Evolutionary conservation across 805 yeast species (phyloP), one percentile per base, ranked within the genome.

Genomic region (Candida boleticola): DNA sequence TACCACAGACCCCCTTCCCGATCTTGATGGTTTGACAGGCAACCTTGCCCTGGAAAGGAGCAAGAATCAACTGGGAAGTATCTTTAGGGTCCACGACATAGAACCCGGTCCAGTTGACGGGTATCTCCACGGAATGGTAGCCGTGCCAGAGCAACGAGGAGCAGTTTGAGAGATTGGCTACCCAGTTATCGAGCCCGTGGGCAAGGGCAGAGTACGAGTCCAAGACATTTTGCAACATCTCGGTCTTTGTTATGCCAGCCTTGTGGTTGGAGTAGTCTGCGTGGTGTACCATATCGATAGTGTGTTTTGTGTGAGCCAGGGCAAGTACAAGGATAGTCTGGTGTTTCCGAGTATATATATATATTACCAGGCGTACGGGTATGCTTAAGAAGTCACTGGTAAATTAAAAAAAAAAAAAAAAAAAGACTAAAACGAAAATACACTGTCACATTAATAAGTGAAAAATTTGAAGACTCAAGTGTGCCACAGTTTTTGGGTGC

Each of bases 11-110:
- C 11, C 99, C 99, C 44, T 66, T 73, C 3, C 96, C 97, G 39
- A 84, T 67, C 42, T 67, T 56, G 44, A 92, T 93, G 21, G 67
- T 66, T 62, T 93, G 98, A 55, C 99, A 92, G 0, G 98, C 98
- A 2, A 92, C 97, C 61, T 89, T 89, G 3, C 99, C 99, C 62
- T 88, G 95, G 62, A 92, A 92, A 11, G 99, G 99, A 0, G 95
- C 99, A 29, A 92, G 68, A 18, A 87, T 73, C 39, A 93, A 68
- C 53, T 75, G 80, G 1, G 58, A 36, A 1, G 51, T 37, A n/a
- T 23, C 36, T 20, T 55, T 59, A 10, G 58, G 54, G 41, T 78
- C 73, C 14, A 71, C 50, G 1, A 86, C 78, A 54, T 92, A 92
- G 60, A 93, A 89, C 0, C 99, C 99, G 0, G 95, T 80, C 99